Base-by-base conservation (phyloP, 345 rosid genomes). In the Bruguiera gymnorhiza region DNA sequence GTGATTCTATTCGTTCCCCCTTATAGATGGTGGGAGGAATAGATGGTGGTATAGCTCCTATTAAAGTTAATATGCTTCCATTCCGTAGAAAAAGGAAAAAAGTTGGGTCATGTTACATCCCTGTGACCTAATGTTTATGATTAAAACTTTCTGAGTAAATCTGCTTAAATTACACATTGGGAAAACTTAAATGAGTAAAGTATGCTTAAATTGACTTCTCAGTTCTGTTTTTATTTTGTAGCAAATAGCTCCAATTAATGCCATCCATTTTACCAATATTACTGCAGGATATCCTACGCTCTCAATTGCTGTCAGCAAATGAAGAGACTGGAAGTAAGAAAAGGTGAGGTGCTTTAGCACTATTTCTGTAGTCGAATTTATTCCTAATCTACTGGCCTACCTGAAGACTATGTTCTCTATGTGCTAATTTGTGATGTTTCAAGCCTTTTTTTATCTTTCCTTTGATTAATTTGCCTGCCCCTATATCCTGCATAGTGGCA, bases 301-400 rank as follows among this genome's bases (percentile, higher is more conserved):
- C 96, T 62, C 97, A 87, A 74, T 86, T 95, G 63, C 92, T 90
- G 72, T 78, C 96, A 67, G 97, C 93, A 79, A 82, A 90, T 86
- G 96, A 90, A 75, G 97, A 95, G 54, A 71, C 84, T 65, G 97
- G 85, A 70, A 77, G 67, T 68, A 87, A 86, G 82, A 82, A 82
- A 69, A 90, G 98, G 99, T 92, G 75, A 78, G 30, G 2, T 46
- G 21, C 34, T 67, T 24, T 9, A 10, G 53, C 29, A 20, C n/a
- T 52, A 53, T 68, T 32, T 53, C 27, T 65, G 2, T 62, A 26
- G 48, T 21, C n/a, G 26, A 54, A 23, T 37, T 61, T 23, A 43
- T 24, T 20, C 15, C 30, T 31, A 39, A 71, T 9, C 57, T 57
- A 24, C 36, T 50, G 20, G 20, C 51, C 31, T 64, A 65, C n/a